These are phyloP conservation scores for Antarctomyces pellizariae DNA, from an alignment of 495 filamentous ascomycete genomes.

Conservation along the genomic window DNA sequence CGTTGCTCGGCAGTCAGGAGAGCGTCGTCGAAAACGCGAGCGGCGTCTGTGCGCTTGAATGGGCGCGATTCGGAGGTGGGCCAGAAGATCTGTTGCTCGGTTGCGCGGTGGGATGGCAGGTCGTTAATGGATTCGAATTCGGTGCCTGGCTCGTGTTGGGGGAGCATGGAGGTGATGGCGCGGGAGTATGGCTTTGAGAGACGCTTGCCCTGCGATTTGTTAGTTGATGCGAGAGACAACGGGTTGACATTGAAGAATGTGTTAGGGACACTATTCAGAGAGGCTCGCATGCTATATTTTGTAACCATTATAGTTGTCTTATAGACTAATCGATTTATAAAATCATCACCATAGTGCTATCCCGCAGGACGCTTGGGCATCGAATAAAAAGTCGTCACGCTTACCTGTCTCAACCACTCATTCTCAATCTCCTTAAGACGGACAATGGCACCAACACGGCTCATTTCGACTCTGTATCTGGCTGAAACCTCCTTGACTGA, in stretches of 20 bases:
- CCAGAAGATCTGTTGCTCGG: constrained; percentile 67
- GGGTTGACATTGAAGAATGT: constrained; percentile 1
- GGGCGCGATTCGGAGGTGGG: constrained; percentile 73
- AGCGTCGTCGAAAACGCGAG: constrained; percentile 45
- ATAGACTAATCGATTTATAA: constrained; percentile 96
- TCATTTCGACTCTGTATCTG: constrained; percentile 55
- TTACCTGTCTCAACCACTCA: constrained; percentile 46
- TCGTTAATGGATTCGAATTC: constrained; percentile 64
- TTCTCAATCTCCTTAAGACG: constrained; percentile 74
- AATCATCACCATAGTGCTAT: constrained; percentile 24
- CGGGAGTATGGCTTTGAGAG: constrained; percentile 53
- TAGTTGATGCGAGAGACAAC: constrained; percentile 5
- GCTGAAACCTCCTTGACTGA: constrained; percentile 61
- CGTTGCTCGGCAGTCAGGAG: constrained; percentile 67
- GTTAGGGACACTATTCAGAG: constrained; percentile 15
- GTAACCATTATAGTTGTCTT: constrained; percentile 80
- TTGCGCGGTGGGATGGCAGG: constrained; percentile 57
- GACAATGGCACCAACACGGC: constrained; percentile 71
- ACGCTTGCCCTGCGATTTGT: constrained; percentile 37
- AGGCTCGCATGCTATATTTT: constrained; percentile 27
- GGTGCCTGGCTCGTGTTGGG: constrained; percentile 20
- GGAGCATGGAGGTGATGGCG: constrained; percentile 64
- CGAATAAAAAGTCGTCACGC: constrained; percentile 12
- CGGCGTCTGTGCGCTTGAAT: constrained; percentile 79
- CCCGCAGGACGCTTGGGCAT: constrained; percentile 2